Conservation (phyloP, 2,329 filamentous ascomycete species). For the Aureobasidium sp. region DNA sequence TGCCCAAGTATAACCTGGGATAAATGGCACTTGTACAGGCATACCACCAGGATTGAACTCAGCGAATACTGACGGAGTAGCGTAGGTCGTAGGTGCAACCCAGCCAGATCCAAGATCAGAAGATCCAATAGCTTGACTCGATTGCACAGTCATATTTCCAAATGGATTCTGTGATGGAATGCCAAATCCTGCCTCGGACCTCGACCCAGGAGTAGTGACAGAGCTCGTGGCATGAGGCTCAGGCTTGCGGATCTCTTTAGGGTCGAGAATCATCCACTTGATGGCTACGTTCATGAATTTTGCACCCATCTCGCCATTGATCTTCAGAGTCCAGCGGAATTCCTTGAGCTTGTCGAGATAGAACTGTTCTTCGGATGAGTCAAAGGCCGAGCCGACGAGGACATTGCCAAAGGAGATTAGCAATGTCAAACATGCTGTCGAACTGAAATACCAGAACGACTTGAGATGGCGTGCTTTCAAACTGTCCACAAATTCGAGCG, state of each 20-base stretch:
- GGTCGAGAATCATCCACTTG: conserved; percentile 5
- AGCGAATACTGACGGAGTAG: not conserved
- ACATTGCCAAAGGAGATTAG: conserved; percentile 34
- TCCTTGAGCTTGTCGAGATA: conserved; percentile 32
- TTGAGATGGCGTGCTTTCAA: conserved; percentile 37
- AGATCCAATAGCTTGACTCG: not conserved
- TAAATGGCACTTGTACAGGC: not conserved
- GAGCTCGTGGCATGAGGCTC: not conserved
- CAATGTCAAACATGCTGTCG: conserved; percentile 35
- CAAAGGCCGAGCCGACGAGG: conserved; percentile 27
- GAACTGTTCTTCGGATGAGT: conserved; percentile 26
- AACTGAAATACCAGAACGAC: conserved; percentile 40
- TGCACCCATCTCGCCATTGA: conserved; percentile 33
- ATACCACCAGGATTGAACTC: not conserved
- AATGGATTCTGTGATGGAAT: not conserved
- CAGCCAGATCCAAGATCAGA: not conserved
- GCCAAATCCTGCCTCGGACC: not conserved
- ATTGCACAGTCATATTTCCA: not conserved
- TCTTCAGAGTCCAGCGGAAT: conserved; percentile 34
- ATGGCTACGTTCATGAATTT: conserved; percentile 35
- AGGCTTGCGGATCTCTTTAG: not conserved
- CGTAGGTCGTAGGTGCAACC: not conserved
- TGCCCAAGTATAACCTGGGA: not conserved
- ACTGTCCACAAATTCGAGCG: conserved; percentile 37
- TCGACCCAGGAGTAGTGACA: not conserved